Conservation (phyloP, 2,329 filamentous ascomycete species). For the Cylindrodendrum hubeiense region DNA sequence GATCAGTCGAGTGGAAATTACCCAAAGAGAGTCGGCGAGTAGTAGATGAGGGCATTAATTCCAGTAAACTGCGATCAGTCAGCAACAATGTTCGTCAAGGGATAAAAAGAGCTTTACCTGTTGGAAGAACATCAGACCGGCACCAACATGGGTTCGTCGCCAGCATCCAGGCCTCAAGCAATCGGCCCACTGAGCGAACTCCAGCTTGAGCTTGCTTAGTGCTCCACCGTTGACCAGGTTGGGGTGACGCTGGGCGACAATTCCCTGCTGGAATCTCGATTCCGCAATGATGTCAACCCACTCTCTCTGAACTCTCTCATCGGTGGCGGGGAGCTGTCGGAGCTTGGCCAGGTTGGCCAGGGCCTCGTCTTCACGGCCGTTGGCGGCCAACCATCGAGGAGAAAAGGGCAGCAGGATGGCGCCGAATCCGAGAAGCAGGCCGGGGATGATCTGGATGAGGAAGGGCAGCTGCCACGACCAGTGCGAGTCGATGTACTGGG, state of each 20-base stretch:
- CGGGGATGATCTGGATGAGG: slow-evolving; percentile 46
- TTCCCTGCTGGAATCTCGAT: slow-evolving; percentile 39
- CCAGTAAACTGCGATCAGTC: slow-evolving; percentile 37
- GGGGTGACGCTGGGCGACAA: slow-evolving; percentile 49
- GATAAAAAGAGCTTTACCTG: slow-evolving; percentile 54
- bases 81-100: not conserved
- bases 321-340: slow-evolving; percentile 35
- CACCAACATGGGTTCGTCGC: slow-evolving; percentile 59
- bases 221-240: slow-evolving; percentile 50
- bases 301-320: slow-evolving; percentile 38
- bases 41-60: slow-evolving; percentile 65
- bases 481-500: slow-evolving; percentile 40
- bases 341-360: slow-evolving; percentile 38
- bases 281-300: slow-evolving; percentile 44
- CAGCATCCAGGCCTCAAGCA: slow-evolving; percentile 63
- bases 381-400: slow-evolving; percentile 44
- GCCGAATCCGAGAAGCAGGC: slow-evolving; percentile 40
- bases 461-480: slow-evolving; percentile 48
- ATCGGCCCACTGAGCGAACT: slow-evolving; percentile 62
- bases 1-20: not conserved
- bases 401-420: slow-evolving; percentile 44
- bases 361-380: slow-evolving; percentile 43
- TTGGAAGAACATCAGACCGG: slow-evolving; percentile 69
- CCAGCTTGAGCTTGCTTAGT: slow-evolving; percentile 55
- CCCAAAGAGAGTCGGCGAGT: slow-evolving; percentile 69